Base-by-base conservation (phyloP, 805 yeast species). In the Yarrowia alimentaria region DNA sequence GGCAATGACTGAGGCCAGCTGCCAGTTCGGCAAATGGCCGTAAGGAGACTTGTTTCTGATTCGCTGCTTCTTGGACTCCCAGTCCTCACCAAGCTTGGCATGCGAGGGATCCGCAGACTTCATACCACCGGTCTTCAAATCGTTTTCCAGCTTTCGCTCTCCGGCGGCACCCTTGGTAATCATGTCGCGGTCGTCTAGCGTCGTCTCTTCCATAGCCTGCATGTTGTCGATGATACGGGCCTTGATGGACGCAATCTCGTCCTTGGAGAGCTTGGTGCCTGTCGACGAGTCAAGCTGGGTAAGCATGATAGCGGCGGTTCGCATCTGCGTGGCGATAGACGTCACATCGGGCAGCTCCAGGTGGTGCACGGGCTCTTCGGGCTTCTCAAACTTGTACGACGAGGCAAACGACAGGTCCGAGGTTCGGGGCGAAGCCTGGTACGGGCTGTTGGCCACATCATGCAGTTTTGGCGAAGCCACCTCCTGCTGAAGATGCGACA, bases 241-340 rank as follows among this genome's bases (percentile, higher is more conserved):
- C 72, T 91, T 71, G 68, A 88, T 84, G 13, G 78, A 75, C 12
- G 76, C 75, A 3, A 81, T 75, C 61, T 85, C 89, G 35, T 75
- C 80, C 24, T 75, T 70, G 3, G 87, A 58, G 13, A 69, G 61
- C 51, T 61, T 62, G 18, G 63, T 51, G 1, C 61, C 59, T 8
- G 62, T 61, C 32, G 74, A 73, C 12, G 80, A 77, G 54, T 93
- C 97, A 22, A 93, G 68, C 64, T 93, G 99, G 8, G 89, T 80
- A 20, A 93, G 70, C 95, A 93, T 93, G 4, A 93, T 85, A 1
- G 97, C 86, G 0, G 99, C 97, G 20, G 95, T 90, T 58, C 97
- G 77, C 91, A 93, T 87, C 65, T 93, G 98, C 7, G 87, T 83
- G 0, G 96, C 94, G 26, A 88, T 66, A 55, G 79, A 81, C 38